A percentile compares a stretch with the other conserved stretches of the same genome.
phyloP scores from a whole-genome alignment of 2,329 filamentous ascomycete species.

The Apiospora aurea region DNA sequence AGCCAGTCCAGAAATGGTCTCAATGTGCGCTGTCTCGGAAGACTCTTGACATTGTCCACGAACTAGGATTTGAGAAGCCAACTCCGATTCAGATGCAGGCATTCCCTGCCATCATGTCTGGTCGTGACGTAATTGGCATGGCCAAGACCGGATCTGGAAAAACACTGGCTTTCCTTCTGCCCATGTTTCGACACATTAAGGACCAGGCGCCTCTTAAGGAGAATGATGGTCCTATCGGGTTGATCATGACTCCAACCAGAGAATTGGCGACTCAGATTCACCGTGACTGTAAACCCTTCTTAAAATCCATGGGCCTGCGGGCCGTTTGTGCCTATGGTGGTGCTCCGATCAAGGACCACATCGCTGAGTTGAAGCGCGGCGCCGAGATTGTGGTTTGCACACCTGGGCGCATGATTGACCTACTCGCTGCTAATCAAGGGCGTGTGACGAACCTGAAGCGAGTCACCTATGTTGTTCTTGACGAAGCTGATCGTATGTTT shows the following conservation, averaged over 20 bases:
- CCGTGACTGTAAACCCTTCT: constrained; percentile 90
- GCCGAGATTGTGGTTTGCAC: constrained; percentile 98
- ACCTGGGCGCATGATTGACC: constrained; percentile 93
- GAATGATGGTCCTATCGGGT: constrained; percentile 83
- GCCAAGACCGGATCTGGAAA: constrained; percentile 98
- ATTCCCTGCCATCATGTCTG: constrained; percentile 93
- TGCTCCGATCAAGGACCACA: constrained; percentile 96
- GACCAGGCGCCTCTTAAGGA: constrained; percentile 71
- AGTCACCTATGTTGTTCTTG: constrained; percentile 92
- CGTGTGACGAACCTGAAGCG: constrained; percentile 89
- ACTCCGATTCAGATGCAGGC: constrained; percentile 97
- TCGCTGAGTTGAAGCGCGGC: constrained; percentile 87
- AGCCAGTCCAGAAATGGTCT: constrained; percentile 95
- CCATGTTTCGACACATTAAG: constrained; percentile 25
- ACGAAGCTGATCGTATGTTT: constrained; percentile 99
- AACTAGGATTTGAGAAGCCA: constrained; percentile 83
- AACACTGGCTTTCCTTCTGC: constrained; percentile 83
- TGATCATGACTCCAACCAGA: constrained; percentile 91
- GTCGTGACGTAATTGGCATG: constrained; percentile 92
- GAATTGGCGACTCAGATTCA: constrained; percentile 95
- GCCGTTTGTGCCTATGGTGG: constrained; percentile 91
- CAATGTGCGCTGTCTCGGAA: constrained; percentile 90
- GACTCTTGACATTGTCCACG: constrained; percentile 83
- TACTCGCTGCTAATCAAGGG: constrained; percentile 92
- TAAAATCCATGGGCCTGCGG: constrained; percentile 90